phyloP scores from a whole-genome alignment of 768 basidiomycete species.

The Suillus fuscotomentosus region DNA sequence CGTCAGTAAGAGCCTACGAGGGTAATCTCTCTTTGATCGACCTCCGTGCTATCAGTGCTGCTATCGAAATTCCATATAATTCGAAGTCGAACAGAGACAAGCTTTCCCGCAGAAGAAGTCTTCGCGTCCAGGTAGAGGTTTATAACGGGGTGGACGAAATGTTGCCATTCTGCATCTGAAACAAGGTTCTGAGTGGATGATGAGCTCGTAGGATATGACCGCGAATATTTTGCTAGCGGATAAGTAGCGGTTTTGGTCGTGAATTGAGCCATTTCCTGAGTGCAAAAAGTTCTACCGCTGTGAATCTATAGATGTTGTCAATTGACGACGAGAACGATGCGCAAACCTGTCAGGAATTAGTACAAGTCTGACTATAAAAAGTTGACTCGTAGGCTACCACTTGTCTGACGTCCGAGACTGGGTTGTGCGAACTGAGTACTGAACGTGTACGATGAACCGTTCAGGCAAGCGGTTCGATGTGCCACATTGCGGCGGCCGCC shows the following conservation, averaged over 20 bases:
- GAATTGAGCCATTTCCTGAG: slow-evolving; percentile 18
- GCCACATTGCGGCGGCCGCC: no score
- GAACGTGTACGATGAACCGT: no score
- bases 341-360: no score
- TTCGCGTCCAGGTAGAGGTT: slow-evolving; percentile 60
- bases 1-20: slow-evolving; percentile 49
- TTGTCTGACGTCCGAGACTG: no score
- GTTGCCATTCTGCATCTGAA: slow-evolving; percentile 64
- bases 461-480: no score
- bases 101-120: slow-evolving; percentile 45
- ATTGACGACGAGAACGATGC: no score
- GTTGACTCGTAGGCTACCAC: no score
- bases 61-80: slow-evolving; percentile 60
- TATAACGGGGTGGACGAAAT: slow-evolving; percentile 70
- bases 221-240: slow-evolving; percentile 62
- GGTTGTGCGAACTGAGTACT: no score
- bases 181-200: slow-evolving; percentile 16
- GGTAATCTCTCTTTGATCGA: slow-evolving; percentile 53
- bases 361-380: no score
- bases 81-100: slow-evolving; percentile 64
- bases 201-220: slow-evolving; percentile 47
- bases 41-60: slow-evolving; percentile 34
- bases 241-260: slow-evolving; percentile 61
- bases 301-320: no score
- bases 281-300: no score